Percentiles rank a stretch among this genome's conserved stretches.
phyloP scores from a whole-genome alignment of 805 yeast genomes.

The Candida caryicola region DNA sequence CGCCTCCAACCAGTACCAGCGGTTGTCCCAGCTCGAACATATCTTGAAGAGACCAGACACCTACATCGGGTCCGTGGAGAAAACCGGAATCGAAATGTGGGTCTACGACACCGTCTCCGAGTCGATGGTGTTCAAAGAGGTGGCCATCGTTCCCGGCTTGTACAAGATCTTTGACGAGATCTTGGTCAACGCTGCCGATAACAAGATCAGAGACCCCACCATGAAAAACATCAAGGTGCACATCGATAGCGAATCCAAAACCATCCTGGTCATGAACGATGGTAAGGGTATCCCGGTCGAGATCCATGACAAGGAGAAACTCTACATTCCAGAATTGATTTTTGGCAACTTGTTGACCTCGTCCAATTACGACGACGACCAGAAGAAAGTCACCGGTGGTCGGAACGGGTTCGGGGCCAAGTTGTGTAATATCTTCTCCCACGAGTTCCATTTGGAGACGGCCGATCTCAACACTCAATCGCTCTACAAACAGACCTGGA shows the following conservation, averaged over 20 bases:
- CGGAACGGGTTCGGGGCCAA: slow-evolving; percentile 98
- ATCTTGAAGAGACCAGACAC: slow-evolving; percentile 97
- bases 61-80: slow-evolving; percentile 92
- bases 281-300: slow-evolving; percentile 96
- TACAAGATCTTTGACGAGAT: slow-evolving; percentile 97
- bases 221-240: slow-evolving; percentile 87
- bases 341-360: slow-evolving; percentile 94
- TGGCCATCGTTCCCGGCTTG: slow-evolving; percentile 89
- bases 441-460: slow-evolving; percentile 82
- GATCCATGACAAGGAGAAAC: slow-evolving; percentile 85
- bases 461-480: slow-evolving; percentile 67
- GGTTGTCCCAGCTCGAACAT: slow-evolving; percentile 92
- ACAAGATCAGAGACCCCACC: slow-evolving; percentile 88
- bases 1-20: slow-evolving; percentile 81
- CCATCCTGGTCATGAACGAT: slow-evolving; percentile 82
- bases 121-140: slow-evolving; percentile 51
- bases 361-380: slow-evolving; percentile 91
- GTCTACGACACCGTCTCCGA: slow-evolving; percentile 54
- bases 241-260: slow-evolving; percentile 70
- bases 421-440: slow-evolving; percentile 91
- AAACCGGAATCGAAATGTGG: slow-evolving; percentile 80
- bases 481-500: slow-evolving; percentile 81
- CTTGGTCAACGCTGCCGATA: slow-evolving; percentile 96
- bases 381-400: slow-evolving; percentile 96
- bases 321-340: slow-evolving; percentile 93